Percentiles rank a stretch among this genome's conserved stretches.
These are phyloP conservation scores for Phytophthora litchii DNA, from an alignment of 352 stramenopile species.

Conservation along the genomic window DNA sequence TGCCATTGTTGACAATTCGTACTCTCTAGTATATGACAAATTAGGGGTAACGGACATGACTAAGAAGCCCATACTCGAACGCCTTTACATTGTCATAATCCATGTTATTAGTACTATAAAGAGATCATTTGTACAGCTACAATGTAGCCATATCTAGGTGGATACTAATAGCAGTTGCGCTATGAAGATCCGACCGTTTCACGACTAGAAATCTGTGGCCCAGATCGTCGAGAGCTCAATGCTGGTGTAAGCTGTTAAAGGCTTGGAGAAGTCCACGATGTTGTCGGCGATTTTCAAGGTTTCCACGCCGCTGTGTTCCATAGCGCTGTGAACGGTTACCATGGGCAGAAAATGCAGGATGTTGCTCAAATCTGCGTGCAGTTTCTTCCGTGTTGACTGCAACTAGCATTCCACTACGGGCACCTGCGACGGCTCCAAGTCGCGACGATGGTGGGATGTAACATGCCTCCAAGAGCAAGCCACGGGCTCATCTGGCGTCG, in stretches of 20 bases:
- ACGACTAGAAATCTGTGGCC: not conserved
- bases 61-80: too few species aligned
- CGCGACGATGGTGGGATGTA: conserved; percentile 19
- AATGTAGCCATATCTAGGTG: not conserved
- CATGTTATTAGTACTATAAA: not conserved
- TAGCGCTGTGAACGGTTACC: not conserved
- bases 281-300: too few species aligned
- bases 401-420: conserved; percentile 10
- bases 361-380: conserved; percentile 9
- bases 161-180: too few species aligned
- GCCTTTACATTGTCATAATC: not conserved
- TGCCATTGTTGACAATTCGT: not conserved
- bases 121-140: not conserved
- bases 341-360: conserved; percentile 2
- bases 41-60: not conserved
- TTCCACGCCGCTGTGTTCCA: conserved; percentile 9
- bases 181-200: not conserved
- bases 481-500: conserved; percentile 29
- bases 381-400: conserved; percentile 12
- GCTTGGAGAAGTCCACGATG: not conserved
- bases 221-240: not conserved
- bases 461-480: conserved; percentile 19
- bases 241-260: not conserved
- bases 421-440: conserved; percentile 8
- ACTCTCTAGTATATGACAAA: not conserved